Base-by-base conservation (phyloP, 2,329 filamentous ascomycete species). In the Diaporthe batatas region DNA sequence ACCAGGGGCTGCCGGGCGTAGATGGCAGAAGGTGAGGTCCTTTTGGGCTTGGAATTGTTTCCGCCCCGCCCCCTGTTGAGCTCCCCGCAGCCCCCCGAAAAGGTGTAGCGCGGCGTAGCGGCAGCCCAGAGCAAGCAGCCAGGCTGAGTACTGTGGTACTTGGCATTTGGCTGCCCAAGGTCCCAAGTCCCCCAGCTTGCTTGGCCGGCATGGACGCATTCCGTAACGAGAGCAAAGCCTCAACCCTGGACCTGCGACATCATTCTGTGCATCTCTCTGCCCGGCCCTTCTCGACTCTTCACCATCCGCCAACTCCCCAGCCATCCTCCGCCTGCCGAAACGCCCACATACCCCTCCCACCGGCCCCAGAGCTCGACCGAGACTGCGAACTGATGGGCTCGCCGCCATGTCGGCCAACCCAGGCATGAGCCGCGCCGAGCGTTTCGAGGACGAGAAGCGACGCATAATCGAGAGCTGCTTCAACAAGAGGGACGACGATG, bases 401-500 rank as follows among this genome's bases (percentile, higher is more conserved):
- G 67, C 68, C 58, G 68, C 62, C 29, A 74, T 57, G 64, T 64
- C 51, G 58, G 73, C 59, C 59, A 49, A 25, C 58, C 58, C 68
- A 73, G 76, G 75, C 75, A 78, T 80, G 77, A 83, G 73, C 72
- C 80, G 84, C 78, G 96, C 96, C 71, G 94, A 98, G 85, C 90
- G 91, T 78, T 99, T 98, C 82, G 96, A 99, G 83, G 95, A 98
- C 80, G 96, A 99, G 87, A 98, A 98, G 87, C 89, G 91, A 81
- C 91, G 96, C 81, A 98, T 99, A 79, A 92, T 97, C 76, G 93
- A 97, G 75, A 98, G 94, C 83, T 98, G 95, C 85, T 99, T 98
- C 86, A 90, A 87, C 82, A 98, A 97, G 86, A 92, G 92, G 79
- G 96, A 98, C 80, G 88, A 90, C 54, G 94, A 97, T 83, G 95